These are phyloP conservation scores for Centella asiatica DNA, from an alignment of 129 eudicot genomes.

Conservation along the genomic window DNA sequence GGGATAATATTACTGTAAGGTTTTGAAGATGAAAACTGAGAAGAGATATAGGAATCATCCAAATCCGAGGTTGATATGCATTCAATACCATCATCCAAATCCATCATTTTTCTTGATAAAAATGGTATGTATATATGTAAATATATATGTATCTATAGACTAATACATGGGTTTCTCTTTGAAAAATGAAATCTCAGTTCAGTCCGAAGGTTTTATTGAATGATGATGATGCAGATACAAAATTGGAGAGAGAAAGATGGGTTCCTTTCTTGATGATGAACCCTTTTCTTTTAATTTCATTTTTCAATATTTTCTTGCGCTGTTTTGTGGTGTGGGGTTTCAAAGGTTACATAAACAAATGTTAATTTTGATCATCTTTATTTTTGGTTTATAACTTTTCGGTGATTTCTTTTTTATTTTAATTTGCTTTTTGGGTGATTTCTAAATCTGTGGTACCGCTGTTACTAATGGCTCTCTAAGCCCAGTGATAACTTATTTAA, in stretches of 20 bases:
- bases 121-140: background rate
- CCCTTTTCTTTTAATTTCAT: background rate
- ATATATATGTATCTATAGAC: background rate
- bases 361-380: no score
- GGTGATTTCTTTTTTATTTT: no score
- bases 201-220: background rate
- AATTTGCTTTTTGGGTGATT: no score
- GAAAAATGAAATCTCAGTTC: no score
- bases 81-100: constrained; percentile 27
- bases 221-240: background rate
- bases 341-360: no score
- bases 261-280: background rate
- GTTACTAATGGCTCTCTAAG: no score
- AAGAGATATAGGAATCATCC: constrained; percentile 31
- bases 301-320: background rate
- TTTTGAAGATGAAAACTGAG: constrained; percentile 37
- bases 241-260: background rate
- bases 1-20: constrained; percentile 5
- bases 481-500: no score
- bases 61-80: constrained; percentile 36
- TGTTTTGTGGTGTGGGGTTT: background rate
- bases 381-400: no score
- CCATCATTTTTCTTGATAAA: constrained; percentile 19
- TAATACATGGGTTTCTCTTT: background rate
- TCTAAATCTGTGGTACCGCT: no score